These are phyloP conservation scores for Scedosporium minutisporum DNA, from an alignment of 2,329 filamentous ascomycete genomes.

Conservation along the genomic window DNA sequence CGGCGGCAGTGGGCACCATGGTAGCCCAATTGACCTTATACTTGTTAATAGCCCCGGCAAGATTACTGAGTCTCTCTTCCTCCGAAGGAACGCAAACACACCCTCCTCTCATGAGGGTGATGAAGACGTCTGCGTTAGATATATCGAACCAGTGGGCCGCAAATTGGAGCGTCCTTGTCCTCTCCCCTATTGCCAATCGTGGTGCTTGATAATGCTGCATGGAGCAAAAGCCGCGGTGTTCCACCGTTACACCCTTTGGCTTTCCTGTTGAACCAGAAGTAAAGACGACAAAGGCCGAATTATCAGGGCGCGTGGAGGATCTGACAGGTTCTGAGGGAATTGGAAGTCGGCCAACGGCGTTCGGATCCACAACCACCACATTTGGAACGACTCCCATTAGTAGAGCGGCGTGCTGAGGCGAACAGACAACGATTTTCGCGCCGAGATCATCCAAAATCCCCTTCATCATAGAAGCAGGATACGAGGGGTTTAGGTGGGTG, in stretches of 20 bases:
- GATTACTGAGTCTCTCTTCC: conserved; percentile 10
- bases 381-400: conserved; percentile 11
- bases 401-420: conserved; percentile 12
- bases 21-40: conserved; percentile 11
- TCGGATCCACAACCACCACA: not conserved
- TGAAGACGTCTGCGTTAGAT: conserved; percentile 5
- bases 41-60: conserved; percentile 10
- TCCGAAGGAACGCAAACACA: conserved; percentile 16
- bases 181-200: not conserved
- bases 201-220: not conserved
- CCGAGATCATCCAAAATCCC: conserved; percentile 11
- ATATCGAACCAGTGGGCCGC: conserved; percentile 13
- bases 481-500: conserved; percentile 13
- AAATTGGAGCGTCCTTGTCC: conserved; percentile 9
- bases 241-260: conserved; percentile 38
- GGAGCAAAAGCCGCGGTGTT: not conserved
- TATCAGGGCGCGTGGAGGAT: not conserved
- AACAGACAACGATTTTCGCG: conserved; percentile 2
- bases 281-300: conserved; percentile 31
- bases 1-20: conserved; percentile 7
- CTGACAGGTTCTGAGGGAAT: too few species aligned
- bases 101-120: conserved; percentile 14
- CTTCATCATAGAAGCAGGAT: conserved; percentile 10
- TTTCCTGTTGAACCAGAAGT: conserved; percentile 42
- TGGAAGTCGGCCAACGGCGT: not conserved